Evolutionary conservation across 139 green algal species (phyloP), one percentile per base, ranked within the genome.

Genomic region (Trebouxia sp.): DNA sequence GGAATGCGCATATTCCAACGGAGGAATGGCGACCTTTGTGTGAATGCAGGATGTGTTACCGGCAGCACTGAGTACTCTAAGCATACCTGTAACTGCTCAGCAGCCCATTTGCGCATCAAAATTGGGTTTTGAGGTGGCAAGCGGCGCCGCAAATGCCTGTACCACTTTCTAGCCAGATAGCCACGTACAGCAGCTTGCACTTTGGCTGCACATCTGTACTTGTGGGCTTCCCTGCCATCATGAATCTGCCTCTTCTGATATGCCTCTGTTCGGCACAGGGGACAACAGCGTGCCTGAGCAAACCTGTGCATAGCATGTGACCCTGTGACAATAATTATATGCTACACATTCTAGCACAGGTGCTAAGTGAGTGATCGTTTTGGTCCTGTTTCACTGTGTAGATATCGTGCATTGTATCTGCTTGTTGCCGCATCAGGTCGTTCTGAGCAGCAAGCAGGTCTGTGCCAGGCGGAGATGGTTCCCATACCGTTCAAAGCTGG

Each of bases 171-270:
- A 2, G 83, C 86, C 15, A 84, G 72, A 62, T 56, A 81, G 17
- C 88, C 84, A 1, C 90, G 81, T 66, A 87, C 69, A 77, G 69
- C 41, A 12, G 89, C 87, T 82, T 93, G 90, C 15, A 92, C 89
- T 26, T 22, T 35, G 43, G n/a, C 69, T 38, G 69, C 41, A 24
- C 87, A 93, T 26, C 45, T 62, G 38, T 87, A 37, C 1, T 48
- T 55, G 70, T 89, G 90, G 7, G 82, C 69, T 48, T 79, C 65
- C 26, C 76, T 65, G 0, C 86, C 90, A 75, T 95, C 88, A 6
- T 65, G 62, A 30, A 95, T 92, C 0, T 80, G 53, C 9, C 56
- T 62, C 83, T 92, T 92, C 82, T 94, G 86, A 83, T 94, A 94
- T 42, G 88, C 77, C 28, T 86, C 45, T 11, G 84, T 75, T 22